Conservation (phyloP, 805 yeast genomes). For the Wickerhamomyces xylosicus region DNA sequence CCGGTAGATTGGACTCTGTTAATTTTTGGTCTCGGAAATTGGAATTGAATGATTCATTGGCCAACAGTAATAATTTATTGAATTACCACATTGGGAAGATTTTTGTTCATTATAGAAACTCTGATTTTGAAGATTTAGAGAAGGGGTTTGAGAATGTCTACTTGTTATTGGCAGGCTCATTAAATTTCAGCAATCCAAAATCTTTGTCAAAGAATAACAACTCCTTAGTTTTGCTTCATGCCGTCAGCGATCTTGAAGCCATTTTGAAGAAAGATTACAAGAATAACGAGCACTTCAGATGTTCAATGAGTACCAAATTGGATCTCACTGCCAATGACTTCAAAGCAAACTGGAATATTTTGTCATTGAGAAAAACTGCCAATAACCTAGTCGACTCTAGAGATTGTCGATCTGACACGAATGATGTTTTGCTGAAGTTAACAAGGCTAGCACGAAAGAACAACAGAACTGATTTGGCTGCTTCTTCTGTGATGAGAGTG, state of each 20-base stretch:
- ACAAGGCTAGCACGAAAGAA: conserved; percentile 60
- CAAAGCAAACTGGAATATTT: conserved; percentile 46
- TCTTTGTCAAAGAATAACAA: conserved; percentile 41
- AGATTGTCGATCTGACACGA: conserved; percentile 22
- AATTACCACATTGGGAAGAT: conserved; percentile 61
- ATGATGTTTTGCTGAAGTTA: conserved; percentile 45
- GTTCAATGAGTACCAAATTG: conserved; percentile 15
- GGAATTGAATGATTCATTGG: conserved; percentile 29
- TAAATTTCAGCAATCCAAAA: conserved; percentile 37
- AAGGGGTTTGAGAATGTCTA: conserved; percentile 40
- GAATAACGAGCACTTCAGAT: conserved; percentile 2
- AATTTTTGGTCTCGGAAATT: conserved; percentile 48
- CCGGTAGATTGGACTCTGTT: conserved; percentile 43
- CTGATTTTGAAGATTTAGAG: conserved; percentile 24
- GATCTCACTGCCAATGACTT: conserved; percentile 39
- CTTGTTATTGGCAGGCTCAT: conserved; percentile 46
- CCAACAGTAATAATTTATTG: conserved; percentile 43
- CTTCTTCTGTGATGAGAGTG: conserved; percentile 56
- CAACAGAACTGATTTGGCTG: conserved; percentile 62
- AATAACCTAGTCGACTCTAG: conserved; percentile 18
- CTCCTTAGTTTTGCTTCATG: conserved; percentile 44
- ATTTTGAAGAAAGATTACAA: conserved; percentile 3
- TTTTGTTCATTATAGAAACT: conserved; percentile 31
- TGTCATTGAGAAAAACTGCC: conserved; percentile 49
- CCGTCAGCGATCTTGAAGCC: conserved; percentile 43